Evolutionary conservation across 192 early-diverging fungal genomes (phyloP).

Genomic region (Gryganskiella cystojenkinii): DNA sequence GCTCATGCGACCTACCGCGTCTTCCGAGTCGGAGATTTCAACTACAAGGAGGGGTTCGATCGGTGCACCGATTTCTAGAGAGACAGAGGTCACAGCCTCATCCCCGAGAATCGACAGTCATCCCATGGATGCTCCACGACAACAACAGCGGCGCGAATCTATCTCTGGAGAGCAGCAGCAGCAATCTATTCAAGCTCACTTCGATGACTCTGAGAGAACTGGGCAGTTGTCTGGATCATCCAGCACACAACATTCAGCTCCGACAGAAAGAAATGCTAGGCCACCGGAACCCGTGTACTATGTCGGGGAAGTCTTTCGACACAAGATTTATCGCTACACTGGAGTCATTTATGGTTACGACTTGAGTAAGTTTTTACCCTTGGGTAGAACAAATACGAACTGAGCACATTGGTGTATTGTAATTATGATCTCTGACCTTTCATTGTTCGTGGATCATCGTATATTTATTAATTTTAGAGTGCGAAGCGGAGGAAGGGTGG

Average conservation of each 20-base stretch:
- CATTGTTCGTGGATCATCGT: background rate
- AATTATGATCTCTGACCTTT: background rate
- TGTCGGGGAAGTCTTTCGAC: conserved; percentile 52
- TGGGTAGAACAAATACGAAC: background rate
- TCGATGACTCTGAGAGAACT: too few relatives aligned
- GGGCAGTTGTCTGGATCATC: too few relatives aligned
- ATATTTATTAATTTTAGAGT: conserved; percentile 17
- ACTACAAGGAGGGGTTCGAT: background rate
- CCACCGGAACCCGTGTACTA: conserved; percentile 44
- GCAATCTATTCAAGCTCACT: background rate
- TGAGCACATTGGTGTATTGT: background rate
- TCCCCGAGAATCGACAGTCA: conserved; percentile 21
- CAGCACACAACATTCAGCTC: background rate
- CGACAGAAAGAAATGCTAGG: background rate
- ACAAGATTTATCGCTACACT: conserved; percentile 39
- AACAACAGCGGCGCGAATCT: conserved; percentile 4
- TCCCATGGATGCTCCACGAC: background rate
- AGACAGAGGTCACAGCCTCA: background rate
- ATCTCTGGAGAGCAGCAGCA: conserved; percentile 21
- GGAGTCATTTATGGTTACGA: conserved; percentile 55
- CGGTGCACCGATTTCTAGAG: background rate
- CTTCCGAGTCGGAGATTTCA: background rate
- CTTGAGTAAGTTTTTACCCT: conserved; percentile 16
- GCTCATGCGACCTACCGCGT: too few relatives aligned
- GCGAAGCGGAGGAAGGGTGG: conserved; percentile 40